These are phyloP conservation scores for Brassica napus DNA, from an alignment of 345 rosid species.

Conservation along the genomic window Da-Ae NC_063438.1:24888001-24888500, in stretches of 20 bases:
- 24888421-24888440: conserved; percentile 9
- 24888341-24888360: not conserved
- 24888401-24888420: conserved; percentile 16
- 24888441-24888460: not conserved
- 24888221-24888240: not conserved
- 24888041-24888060: too few species aligned
- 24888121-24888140: too few species aligned
- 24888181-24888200: too few species aligned
- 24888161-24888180: too few species aligned
- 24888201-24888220: too few species aligned
- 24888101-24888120: too few species aligned
- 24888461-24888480: not conserved
- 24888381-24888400: conserved; percentile 15
- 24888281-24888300: not conserved
- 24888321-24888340: not conserved
- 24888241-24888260: not conserved
- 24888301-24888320: not conserved
- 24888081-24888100: too few species aligned
- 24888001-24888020: too few species aligned
- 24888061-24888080: too few species aligned
- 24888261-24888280: not conserved
- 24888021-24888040: too few species aligned
- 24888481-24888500: conserved; percentile 6
- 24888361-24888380: not conserved
- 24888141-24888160: too few species aligned